Conservation (phyloP, 176 grass and related monocot genomes). For the Rhipidocladum racemiflorum region DNA sequence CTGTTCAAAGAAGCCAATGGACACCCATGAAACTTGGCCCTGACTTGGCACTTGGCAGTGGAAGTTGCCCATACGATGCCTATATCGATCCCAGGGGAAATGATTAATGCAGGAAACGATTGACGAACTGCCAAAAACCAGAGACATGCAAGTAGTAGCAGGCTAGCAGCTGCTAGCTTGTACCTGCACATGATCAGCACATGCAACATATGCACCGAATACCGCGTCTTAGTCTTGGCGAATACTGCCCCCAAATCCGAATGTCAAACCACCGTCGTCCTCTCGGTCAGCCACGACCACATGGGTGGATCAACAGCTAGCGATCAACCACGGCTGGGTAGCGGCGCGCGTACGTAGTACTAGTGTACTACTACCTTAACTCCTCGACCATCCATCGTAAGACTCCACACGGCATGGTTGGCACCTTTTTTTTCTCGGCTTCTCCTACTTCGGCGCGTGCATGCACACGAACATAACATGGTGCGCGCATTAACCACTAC, state of each 20-base stretch:
- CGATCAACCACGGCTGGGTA: no score
- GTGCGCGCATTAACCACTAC: constrained; percentile 34
- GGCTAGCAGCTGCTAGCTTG: background rate
- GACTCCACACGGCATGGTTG: background rate
- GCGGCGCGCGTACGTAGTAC: no score
- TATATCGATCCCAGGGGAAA: background rate
- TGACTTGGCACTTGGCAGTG: background rate
- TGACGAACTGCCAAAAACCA: background rate
- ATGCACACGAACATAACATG: no score
- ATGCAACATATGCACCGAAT: background rate
- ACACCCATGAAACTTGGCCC: background rate
- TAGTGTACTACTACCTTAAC: no score
- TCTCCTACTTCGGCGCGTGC: no score
- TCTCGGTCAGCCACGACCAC: no score
- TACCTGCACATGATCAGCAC: background rate
- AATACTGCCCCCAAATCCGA: background rate
- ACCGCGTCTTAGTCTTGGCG: background rate
- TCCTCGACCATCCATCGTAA: background rate
- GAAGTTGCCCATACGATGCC: background rate
- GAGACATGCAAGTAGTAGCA: background rate
- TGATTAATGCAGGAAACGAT: background rate
- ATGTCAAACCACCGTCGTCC: background rate
- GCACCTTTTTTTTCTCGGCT: no score
- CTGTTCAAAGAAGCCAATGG: background rate
- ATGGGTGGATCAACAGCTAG: background rate